Percentiles rank a stretch among this genome's conserved stretches.
Conservation (phyloP, 345 rosid genomes). For the Aethionema arabicum region DNA sequence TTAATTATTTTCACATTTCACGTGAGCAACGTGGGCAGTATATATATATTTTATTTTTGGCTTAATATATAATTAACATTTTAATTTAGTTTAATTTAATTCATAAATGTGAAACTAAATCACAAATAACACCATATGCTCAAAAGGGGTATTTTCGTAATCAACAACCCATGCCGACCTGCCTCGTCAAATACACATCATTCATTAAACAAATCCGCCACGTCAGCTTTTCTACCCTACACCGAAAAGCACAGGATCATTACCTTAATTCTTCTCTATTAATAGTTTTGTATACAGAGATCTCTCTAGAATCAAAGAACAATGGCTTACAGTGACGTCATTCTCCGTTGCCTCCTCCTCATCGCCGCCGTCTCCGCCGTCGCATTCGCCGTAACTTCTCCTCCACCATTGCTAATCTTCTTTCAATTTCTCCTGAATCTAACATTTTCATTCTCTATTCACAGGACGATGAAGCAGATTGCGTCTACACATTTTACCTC, state of each 20-base stretch:
- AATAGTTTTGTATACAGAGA: constrained; percentile 24
- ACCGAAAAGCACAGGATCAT: constrained; percentile 9
- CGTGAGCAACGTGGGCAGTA: too few relatives aligned
- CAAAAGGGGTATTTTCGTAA: too few relatives aligned
- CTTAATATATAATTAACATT: too few relatives aligned
- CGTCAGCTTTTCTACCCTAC: constrained; percentile 21
- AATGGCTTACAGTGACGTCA: constrained; percentile 33
- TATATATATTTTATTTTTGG: too few relatives aligned
- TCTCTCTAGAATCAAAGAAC: constrained; percentile 13
- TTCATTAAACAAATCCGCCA: not conserved
- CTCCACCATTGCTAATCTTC: not conserved
- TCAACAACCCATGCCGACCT: constrained; percentile 17
- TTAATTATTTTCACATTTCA: too few relatives aligned
- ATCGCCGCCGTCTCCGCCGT: constrained; percentile 23
- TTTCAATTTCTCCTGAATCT: not conserved
- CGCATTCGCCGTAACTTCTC: constrained; percentile 29
- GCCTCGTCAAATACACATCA: constrained; percentile 13
- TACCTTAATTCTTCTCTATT: constrained; percentile 5
- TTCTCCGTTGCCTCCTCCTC: constrained; percentile 34
- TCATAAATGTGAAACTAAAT: too few relatives aligned
- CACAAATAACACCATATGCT: too few relatives aligned
- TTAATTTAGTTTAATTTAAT: too few relatives aligned
- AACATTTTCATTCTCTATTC: not conserved
- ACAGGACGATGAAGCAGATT: constrained; percentile 52
- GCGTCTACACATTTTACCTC: constrained; percentile 68